Conservation (phyloP, 805 yeast species). For the Candida multigemmis region DNA sequence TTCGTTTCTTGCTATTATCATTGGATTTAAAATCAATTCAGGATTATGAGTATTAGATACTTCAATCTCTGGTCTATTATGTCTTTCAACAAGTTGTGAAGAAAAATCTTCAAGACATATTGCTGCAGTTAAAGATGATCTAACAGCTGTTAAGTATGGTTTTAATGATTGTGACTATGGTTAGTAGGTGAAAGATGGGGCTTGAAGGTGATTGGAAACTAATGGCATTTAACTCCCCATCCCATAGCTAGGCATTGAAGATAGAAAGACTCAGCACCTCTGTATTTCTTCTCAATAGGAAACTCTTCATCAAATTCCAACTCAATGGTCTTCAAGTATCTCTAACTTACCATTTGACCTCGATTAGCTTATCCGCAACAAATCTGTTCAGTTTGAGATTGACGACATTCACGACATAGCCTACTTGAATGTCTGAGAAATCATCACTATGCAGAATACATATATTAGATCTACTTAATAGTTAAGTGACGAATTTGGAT, state of each 20-base stretch:
- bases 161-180: slow-evolving; percentile 88
- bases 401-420: no score
- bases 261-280: no score
- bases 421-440: no score
- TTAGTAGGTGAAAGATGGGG: slow-evolving; percentile 1
- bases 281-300: no score
- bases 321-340: not conserved
- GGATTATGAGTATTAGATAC: slow-evolving; percentile 62
- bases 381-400: not conserved
- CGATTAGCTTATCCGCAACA: not conserved
- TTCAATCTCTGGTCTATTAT: slow-evolving; percentile 94
- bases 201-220: not conserved
- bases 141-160: slow-evolving; percentile 90
- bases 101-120: slow-evolving; percentile 88
- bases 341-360: not conserved
- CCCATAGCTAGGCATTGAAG: no score
- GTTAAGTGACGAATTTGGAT: no score
- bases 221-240: no score
- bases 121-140: slow-evolving; percentile 89
- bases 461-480: no score
- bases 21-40: slow-evolving; percentile 80
- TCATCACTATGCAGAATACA: no score
- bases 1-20: slow-evolving; percentile 87
- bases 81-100: slow-evolving; percentile 93
- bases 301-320: not conserved